These are phyloP conservation scores for Cardamine chenopodiifolia DNA, from an alignment of 345 rosid genomes.

Conservation along the genomic window DNA sequence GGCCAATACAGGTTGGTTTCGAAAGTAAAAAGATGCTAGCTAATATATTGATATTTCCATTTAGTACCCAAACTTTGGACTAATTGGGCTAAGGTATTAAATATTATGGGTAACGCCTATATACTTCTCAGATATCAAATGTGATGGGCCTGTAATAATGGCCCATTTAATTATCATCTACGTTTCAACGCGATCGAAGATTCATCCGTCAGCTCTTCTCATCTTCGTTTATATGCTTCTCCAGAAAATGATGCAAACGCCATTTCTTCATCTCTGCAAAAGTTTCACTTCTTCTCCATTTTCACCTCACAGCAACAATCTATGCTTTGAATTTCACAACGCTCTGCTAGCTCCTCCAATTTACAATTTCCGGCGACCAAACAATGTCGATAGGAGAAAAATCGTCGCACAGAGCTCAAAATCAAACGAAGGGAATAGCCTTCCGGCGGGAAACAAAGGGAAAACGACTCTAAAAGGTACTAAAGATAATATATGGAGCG, in stretches of 20 bases:
- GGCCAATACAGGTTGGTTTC: constrained; percentile 9
- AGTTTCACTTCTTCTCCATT: constrained; percentile 29
- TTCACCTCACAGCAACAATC: not conserved
- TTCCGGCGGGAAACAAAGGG: constrained; percentile 38
- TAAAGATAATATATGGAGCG: constrained; percentile 81
- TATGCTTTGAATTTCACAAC: constrained; percentile 42
- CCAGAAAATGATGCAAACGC: constrained; percentile 50
- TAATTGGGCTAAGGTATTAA: not conserved
- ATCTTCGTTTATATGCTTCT: constrained; percentile 11
- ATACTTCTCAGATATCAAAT: not conserved
- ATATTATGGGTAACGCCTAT: not conserved
- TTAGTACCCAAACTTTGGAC: not conserved
- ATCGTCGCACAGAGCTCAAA: constrained; percentile 44
- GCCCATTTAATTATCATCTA: constrained; percentile 7
- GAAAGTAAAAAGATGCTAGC: not conserved
- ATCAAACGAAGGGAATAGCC: constrained; percentile 37
- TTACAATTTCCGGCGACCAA: constrained; percentile 18
- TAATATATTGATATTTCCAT: not conserved
- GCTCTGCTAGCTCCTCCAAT: constrained; percentile 2
- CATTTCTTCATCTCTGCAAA: constrained; percentile 51
- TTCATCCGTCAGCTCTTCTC: not conserved
- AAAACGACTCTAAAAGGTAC: constrained; percentile 51
- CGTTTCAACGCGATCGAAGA: constrained; percentile 10
- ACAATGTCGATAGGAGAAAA: not conserved
- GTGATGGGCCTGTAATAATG: not conserved